Conservation (phyloP, 176 grass and related monocot genomes). For the Bolboschoenus planiculmis region DNA sequence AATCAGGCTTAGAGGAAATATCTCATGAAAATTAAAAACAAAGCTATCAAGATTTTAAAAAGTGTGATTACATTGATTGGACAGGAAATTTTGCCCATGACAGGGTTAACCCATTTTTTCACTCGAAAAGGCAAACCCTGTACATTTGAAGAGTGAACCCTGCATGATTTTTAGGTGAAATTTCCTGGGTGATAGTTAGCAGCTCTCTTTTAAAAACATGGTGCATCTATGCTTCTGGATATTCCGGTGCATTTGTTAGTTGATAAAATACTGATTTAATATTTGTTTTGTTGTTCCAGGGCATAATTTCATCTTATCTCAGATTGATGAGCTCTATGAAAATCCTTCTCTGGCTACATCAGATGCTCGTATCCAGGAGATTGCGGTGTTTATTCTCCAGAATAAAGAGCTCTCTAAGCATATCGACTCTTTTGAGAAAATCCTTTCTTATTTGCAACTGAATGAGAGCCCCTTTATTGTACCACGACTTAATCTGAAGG, state of each 20-base stretch:
- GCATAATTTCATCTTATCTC: conserved; percentile 58
- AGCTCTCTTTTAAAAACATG: background rate
- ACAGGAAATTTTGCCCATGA: too few species aligned
- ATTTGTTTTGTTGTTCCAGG: conserved; percentile 38
- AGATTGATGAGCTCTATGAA: conserved; percentile 65
- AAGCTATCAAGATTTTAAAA: background rate
- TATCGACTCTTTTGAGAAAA: conserved; percentile 59
- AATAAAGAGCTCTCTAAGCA: conserved; percentile 64
- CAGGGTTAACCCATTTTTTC: too few species aligned
- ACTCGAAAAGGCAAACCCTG: background rate
- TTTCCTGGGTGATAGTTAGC: background rate
- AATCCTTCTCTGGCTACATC: conserved; percentile 42
- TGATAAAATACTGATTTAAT: conserved; percentile 4
- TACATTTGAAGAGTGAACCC: background rate
- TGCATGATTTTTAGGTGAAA: background rate
- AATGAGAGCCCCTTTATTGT: conserved; percentile 51
- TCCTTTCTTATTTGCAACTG: conserved; percentile 56
- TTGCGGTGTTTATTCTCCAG: conserved; percentile 72
- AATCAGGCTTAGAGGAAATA: background rate
- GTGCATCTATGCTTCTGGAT: conserved; percentile 6
- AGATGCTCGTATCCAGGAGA: conserved; percentile 75
- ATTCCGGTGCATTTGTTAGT: background rate
- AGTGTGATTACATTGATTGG: too few species aligned
- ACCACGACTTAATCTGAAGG: conserved; percentile 36
- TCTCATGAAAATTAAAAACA: background rate